Evolutionary conservation across 2,329 filamentous ascomycete genomes (phyloP).

Genomic region (Fusarium nanum): DNA sequence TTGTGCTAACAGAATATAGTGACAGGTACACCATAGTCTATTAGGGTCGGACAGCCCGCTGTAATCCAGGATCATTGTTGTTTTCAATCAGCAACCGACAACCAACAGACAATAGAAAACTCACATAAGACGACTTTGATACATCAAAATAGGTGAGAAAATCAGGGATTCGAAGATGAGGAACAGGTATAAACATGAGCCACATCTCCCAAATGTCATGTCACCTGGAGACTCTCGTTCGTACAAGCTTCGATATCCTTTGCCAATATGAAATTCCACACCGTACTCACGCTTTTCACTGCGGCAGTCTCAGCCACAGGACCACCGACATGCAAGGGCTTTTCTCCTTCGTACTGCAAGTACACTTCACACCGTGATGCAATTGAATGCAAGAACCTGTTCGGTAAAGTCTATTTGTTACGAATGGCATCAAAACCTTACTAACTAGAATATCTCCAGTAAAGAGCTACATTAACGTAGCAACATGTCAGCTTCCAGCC

Average conservation of each 20-base stretch:
- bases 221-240: neutral
- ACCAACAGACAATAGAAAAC: neutral
- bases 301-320: neutral
- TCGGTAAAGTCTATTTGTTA: neutral
- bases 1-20: neutral
- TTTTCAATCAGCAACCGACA: neutral
- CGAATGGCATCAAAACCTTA: too few species aligned
- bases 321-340: neutral
- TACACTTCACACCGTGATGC: neutral
- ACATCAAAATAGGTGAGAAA: neutral
- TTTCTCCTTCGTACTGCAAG: neutral
- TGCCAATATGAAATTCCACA: neutral
- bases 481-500: neutral
- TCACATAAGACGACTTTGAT: neutral
- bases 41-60: neutral
- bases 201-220: neutral
- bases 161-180: fast-evolving
- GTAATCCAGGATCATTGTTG: neutral
- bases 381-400: neutral
- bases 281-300: neutral
- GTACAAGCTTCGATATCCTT: too few species aligned
- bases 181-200: neutral
- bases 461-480: neutral
- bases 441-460: too few species aligned
- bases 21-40: neutral